Conservation (phyloP, 768 basidiomycete species). For the Rhodotorula taiwanensis region DNA sequence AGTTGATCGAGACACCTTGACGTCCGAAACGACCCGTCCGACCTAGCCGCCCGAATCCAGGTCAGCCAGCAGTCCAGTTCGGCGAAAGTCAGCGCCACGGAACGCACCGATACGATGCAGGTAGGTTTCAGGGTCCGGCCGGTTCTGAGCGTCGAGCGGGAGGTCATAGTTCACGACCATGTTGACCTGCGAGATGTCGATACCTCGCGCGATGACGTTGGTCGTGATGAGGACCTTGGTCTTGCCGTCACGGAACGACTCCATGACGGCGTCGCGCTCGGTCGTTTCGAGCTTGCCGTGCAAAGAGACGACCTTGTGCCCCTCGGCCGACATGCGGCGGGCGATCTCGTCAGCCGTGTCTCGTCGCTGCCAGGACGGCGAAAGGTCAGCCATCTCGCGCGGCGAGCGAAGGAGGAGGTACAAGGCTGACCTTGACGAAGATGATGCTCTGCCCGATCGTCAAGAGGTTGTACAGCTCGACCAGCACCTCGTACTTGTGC, state of each 20-base stretch:
- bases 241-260: constrained; percentile 88
- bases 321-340: constrained; percentile 79
- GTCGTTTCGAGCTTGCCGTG: constrained; percentile 86
- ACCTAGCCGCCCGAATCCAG: constrained; percentile 50
- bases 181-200: constrained; percentile 97
- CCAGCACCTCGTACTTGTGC: constrained; percentile 91
- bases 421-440: constrained; percentile 78
- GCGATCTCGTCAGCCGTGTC: constrained; percentile 90
- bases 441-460: constrained; percentile 98
- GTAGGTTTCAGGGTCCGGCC: constrained; percentile 91
- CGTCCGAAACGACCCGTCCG: constrained; percentile 97
- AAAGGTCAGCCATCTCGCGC: too few relatives aligned
- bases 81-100: not conserved
- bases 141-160: constrained; percentile 50
- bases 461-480: constrained; percentile 77
- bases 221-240: constrained; percentile 98
- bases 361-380: constrained; percentile 56
- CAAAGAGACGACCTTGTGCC: constrained; percentile 90
- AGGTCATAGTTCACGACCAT: constrained; percentile 94
- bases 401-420: too few relatives aligned
- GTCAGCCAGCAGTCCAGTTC: not conserved
- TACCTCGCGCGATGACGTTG: constrained; percentile 95
- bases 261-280: constrained; percentile 87
- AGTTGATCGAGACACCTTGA: constrained; percentile 94
- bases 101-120: constrained; percentile 88